Evolutionary conservation across 139 green algal species (phyloP).

Genomic region (Trebouxia sp.): DNA sequence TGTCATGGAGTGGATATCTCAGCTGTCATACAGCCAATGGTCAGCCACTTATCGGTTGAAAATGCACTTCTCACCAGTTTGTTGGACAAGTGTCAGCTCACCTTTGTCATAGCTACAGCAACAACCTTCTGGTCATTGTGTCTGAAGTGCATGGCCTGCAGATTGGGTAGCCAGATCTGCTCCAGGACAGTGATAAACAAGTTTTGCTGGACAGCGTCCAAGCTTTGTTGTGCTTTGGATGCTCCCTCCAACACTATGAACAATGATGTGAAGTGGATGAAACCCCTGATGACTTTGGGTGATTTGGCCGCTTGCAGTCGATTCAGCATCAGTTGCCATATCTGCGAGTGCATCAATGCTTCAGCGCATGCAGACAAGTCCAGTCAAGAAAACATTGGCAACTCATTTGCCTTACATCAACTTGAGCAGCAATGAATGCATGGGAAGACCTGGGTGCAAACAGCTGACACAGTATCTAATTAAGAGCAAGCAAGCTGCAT

Average conservation of each 20-base stretch:
- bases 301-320: slow-evolving; percentile 69
- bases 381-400: neutral
- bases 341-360: neutral
- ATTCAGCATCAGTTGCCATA: slow-evolving; percentile 78
- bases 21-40: too few species aligned
- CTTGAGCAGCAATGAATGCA: neutral
- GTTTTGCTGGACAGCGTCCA: slow-evolving; percentile 86
- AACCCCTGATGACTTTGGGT: slow-evolving; percentile 70
- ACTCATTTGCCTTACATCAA: neutral
- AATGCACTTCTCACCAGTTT: neutral
- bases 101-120: slow-evolving; percentile 68
- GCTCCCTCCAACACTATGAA: slow-evolving; percentile 72
- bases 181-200: slow-evolving; percentile 82
- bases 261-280: slow-evolving; percentile 76
- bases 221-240: slow-evolving; percentile 39
- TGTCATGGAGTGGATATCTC: too few species aligned
- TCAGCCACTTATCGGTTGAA: too few species aligned
- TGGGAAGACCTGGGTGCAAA: too few species aligned
- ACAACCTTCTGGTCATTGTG: slow-evolving; percentile 79
- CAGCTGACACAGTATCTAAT: too few species aligned
- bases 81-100: neutral
- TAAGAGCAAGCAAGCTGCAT: neutral
- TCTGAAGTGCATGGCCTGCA: slow-evolving; percentile 56
- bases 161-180: slow-evolving; percentile 54
- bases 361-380: neutral